These are phyloP conservation scores for Chenopodium formosanum DNA, from an alignment of 148 eudicot species.

Conservation along the genomic window DNA sequence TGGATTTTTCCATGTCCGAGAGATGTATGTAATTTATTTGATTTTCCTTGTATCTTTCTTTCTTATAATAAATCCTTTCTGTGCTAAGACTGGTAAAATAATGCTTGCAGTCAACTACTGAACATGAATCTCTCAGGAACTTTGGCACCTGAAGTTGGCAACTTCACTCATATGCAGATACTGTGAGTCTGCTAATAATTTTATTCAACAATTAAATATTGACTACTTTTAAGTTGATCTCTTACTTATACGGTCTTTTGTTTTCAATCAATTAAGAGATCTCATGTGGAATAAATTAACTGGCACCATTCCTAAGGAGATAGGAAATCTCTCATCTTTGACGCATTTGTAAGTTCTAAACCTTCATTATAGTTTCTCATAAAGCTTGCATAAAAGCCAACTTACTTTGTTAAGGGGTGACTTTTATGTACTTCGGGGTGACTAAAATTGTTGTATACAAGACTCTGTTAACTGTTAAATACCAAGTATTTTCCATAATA, in stretches of 20 bases:
- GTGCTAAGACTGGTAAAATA: not conserved
- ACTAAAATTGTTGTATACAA: not conserved
- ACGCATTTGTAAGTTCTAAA: conserved; percentile 58
- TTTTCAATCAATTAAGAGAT: conserved; percentile 42
- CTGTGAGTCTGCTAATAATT: conserved; percentile 46
- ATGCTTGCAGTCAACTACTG: conserved; percentile 53
- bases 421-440: no score
- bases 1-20: conserved; percentile 50
- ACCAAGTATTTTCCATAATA: conserved; percentile 6
- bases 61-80: not conserved
- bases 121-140: conserved; percentile 71
- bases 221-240: not conserved
- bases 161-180: conserved; percentile 52
- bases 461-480: not conserved
- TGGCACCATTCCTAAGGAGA: conserved; percentile 82
- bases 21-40: conserved; percentile 46
- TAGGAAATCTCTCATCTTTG: conserved; percentile 66
- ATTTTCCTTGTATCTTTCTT: not conserved
- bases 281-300: conserved; percentile 82
- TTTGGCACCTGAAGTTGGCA: conserved; percentile 73
- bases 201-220: not conserved
- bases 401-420: no score
- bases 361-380: not conserved
- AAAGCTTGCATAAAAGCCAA: no score
- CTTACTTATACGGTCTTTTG: conserved; percentile 12